Base-by-base conservation (phyloP, 179 eudicot genomes). In the Vitellaria paradoxa region DNA sequence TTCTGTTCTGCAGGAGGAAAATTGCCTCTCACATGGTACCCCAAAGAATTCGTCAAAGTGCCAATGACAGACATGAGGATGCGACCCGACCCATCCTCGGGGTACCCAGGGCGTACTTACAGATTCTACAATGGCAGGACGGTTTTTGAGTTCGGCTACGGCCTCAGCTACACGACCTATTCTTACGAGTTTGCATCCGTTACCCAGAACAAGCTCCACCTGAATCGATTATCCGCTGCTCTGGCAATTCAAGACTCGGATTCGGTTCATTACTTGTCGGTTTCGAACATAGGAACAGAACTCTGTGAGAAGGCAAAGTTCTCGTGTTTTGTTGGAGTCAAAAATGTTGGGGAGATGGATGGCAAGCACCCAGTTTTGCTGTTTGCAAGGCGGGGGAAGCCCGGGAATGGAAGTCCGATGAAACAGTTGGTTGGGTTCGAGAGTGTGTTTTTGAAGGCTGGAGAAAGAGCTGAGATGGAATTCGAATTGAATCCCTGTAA, bases 41-140 rank as follows among this genome's bases (percentile, higher is more conserved):
- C 99, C 0, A 84, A 86, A 77, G 85, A 83, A 2, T 96, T 85
- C 61, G 71, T 77, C 61, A 88, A 77, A 55, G 88, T 93, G 70
- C 96, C 98, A 55, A 96, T 96, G 98, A 96, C 97, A 18, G 94
- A 96, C 81, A 96, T 96, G 99, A 87, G 98, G 68, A 96, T 96
- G 99, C 85, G 99, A 59, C 79, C 98, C 42, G 81, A 91, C 57
- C 86, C 82, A 47, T 75, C 89, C 11, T 67, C 92, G 0, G 89
- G 96, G 75, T 96, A 96, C 73, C 99, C 98, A 18, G 96, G 99
- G 30, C 91, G 99, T 0, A 96, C 99, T 3, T 96, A 96, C 89
- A 88, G 90, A 70, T 96, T 96, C 89, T 96, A 96, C 88, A 65
- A 13, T 1, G 98, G 99, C 57, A 72, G 63, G 55, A 89, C 80